phyloP scores from a whole-genome alignment of 129 eudicot species.

The Kitagawia praeruptora region DNA sequence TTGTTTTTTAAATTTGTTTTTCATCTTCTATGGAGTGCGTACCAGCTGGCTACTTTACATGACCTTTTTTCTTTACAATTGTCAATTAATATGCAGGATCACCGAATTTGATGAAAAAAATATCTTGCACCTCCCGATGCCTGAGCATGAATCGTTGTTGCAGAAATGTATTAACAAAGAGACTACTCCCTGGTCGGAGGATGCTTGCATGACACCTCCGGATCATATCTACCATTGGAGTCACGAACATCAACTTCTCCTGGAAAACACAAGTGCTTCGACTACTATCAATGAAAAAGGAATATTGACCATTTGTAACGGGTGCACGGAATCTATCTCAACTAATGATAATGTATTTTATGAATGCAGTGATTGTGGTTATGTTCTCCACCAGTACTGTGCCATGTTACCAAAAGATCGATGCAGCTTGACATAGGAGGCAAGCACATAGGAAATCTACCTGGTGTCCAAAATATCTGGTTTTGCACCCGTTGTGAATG shows the following conservation, averaged over 20 bases:
- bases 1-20: no score
- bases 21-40: no score
- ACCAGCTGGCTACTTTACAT: no score
- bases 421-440: not conserved
- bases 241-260: not conserved
- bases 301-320: not conserved
- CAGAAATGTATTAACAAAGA: not conserved
- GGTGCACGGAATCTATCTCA: not conserved
- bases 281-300: not conserved
- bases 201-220: not conserved
- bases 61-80: no score
- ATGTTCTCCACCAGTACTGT: not conserved
- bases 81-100: no score
- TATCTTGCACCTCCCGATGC: not conserved
- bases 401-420: not conserved
- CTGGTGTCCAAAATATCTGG: not conserved
- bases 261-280: not conserved
- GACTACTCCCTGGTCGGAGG: not conserved
- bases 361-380: not conserved
- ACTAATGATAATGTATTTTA: not conserved
- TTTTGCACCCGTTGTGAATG: not conserved
- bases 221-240: not conserved
- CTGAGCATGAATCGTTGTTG: not conserved
- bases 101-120: not conserved
- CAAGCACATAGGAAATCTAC: not conserved